Evolutionary conservation across 192 early-diverging fungal species (phyloP), one percentile per base, ranked within the genome.

Genomic region (Coemansia pectinata): DNA sequence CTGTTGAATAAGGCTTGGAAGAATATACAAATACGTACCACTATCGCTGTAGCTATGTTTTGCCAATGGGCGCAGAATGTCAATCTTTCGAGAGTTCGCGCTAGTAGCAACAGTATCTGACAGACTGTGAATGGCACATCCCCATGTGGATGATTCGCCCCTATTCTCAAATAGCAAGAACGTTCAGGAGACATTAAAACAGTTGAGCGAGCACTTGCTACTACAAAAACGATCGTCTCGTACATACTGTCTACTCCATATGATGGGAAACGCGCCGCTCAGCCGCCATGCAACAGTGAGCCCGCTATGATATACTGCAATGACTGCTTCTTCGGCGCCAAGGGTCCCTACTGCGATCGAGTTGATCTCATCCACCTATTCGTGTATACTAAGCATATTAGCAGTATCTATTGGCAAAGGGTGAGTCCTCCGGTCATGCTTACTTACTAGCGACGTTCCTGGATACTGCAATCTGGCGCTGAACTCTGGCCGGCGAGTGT

Each of bases 301-400:
- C 57, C 79, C 79, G 50, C 71, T 82, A 19, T 82, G 68, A 12
- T 62, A 82, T 7, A 82, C 79, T 0, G 71, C 79, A 66, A 73
- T 57, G 5, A 82, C 23, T 11, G 48, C 36, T 19, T 82, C 79
- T 11, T 38, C 17, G 55, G 25, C 62, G 5, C 27, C 8, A 0
- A 67, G 55, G 14, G 11, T 33, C 4, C 70, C 79, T 10, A 82
- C 62, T 1, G 71, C 21, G 17, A 82, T 73, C 33, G 79, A 71
- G 59, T 82, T 78, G 61, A 78, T 78, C 48, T 78, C 71, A 59
- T 78, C 76, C 15, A 39, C 63, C 62, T 71, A 63, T 10, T 62
- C 17, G 5, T 11, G 29, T 34, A 15, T 2, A 9, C 2, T 57
- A 15, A n/a, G 21, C 50, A 53, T 11, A 21, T 57, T 57, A 57